Evolutionary conservation across 768 basidiomycete species (phyloP).

Genomic region (Psilocybe cubensis): DNA sequence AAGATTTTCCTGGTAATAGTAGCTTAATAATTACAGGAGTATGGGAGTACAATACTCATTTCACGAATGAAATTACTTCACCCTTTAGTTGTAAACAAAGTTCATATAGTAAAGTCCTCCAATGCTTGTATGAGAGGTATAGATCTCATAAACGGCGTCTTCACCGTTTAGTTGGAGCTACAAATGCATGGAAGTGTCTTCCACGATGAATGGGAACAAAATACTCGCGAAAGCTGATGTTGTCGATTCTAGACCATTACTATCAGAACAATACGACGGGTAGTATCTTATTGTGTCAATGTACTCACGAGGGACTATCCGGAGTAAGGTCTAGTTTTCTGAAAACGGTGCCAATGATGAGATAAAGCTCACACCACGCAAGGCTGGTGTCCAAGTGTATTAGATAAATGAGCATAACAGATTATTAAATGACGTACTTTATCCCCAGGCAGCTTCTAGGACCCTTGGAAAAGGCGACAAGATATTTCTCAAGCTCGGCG

Average conservation of each 20-base stretch:
- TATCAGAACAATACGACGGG: constrained; percentile 1
- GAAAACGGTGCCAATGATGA: constrained; percentile 44
- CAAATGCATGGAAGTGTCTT: constrained; percentile 32
- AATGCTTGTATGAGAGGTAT: too few species aligned
- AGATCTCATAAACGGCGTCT: too few species aligned
- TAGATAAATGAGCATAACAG: neutral
- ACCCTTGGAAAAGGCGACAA: constrained; percentile 48
- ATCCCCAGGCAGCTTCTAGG: constrained; percentile 49
- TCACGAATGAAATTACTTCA: too few species aligned
- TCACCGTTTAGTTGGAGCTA: constrained; percentile 24
- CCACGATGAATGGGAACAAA: constrained; percentile 39
- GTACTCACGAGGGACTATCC: constrained; percentile 34
- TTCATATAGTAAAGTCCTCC: too few species aligned
- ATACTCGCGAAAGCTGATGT: constrained; percentile 37
- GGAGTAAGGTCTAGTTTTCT: constrained; percentile 37
- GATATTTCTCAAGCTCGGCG: constrained; percentile 39
- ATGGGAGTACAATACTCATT: too few species aligned
- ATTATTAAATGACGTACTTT: constrained; percentile 34
- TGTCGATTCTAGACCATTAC: constrained; percentile 26
- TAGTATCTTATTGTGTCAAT: neutral
- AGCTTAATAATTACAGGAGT: too few species aligned
- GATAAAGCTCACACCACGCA: constrained; percentile 47
- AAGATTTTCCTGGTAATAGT: too few species aligned
- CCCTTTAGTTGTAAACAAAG: too few species aligned
- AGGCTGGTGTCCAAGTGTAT: constrained; percentile 33